Conservation (phyloP, 73 alveolate genomes). For the Uronychia binucleata region DNA sequence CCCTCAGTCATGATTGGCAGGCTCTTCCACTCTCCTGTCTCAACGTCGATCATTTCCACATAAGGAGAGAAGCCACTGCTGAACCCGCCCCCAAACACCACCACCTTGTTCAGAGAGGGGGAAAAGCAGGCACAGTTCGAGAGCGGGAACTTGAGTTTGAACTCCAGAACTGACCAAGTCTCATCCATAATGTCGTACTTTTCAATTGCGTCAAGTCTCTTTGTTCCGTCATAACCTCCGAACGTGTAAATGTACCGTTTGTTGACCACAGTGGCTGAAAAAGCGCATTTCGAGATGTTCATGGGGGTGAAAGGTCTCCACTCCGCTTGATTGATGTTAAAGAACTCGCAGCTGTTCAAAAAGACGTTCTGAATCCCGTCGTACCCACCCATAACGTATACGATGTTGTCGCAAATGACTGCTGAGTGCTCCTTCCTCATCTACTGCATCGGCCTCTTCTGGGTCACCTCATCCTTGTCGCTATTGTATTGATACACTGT, state of each 20-base stretch:
- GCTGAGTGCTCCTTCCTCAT: conserved; percentile 91
- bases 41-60: conserved; percentile 75
- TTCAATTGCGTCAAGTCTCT: conserved; percentile 82
- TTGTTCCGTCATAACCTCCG: conserved; percentile 90
- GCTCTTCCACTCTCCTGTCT: conserved; percentile 58
- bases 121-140: conserved; percentile 85
- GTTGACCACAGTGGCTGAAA: conserved; percentile 79
- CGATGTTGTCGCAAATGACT: conserved; percentile 70
- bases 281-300: conserved; percentile 82
- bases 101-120: conserved; percentile 73
- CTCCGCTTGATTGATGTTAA: conserved; percentile 43
- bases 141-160: conserved; percentile 68
- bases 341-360: conserved; percentile 76
- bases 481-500: conserved; percentile 61
- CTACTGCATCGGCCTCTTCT: conserved; percentile 67
- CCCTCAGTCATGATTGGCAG: conserved; percentile 87
- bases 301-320: conserved; percentile 78
- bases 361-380: conserved; percentile 75
- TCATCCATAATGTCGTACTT: conserved; percentile 63
- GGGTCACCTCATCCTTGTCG: conserved; percentile 49
- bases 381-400: conserved; percentile 90
- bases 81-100: conserved; percentile 89
- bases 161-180: conserved; percentile 57
- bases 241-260: conserved; percentile 76
- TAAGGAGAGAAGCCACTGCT: conserved; percentile 80